Evolutionary conservation across 1,284 basidiomycete species (phyloP).

Genomic region (Trametes sp.): DNA sequence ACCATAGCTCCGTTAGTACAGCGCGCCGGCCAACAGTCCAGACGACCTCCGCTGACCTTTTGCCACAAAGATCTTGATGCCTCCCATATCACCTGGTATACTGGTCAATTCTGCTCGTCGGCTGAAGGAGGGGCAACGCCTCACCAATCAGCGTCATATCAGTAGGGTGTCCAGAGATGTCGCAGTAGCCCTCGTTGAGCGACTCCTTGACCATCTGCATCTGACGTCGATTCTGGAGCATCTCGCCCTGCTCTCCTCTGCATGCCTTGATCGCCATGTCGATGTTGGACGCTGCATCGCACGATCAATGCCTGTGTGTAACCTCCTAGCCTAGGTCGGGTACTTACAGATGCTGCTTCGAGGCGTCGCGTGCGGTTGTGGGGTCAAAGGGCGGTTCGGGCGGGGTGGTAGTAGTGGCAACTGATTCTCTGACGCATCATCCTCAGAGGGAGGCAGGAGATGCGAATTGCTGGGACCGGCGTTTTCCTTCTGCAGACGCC

Average conservation of each 20-base stretch:
- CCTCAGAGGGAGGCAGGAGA: slow-evolving; percentile 21
- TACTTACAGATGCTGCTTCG: slow-evolving; percentile 65
- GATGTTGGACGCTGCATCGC: slow-evolving; percentile 65
- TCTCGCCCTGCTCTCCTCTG: slow-evolving; percentile 68
- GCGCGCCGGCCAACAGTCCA: background rate
- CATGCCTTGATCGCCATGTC: slow-evolving; percentile 83
- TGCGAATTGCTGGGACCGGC: slow-evolving; percentile 10
- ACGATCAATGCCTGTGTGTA: background rate
- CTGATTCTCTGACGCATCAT: slow-evolving; percentile 40
- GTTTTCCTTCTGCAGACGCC: slow-evolving; percentile 7
- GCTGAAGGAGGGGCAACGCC: background rate
- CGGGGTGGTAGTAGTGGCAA: slow-evolving; percentile 30
- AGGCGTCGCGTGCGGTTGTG: slow-evolving; percentile 55
- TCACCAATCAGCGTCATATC: slow-evolving; percentile 70
- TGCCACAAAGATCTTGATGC: slow-evolving; percentile 73
- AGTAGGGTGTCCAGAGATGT: slow-evolving; percentile 72
- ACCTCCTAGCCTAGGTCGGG: background rate
- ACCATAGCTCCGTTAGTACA: slow-evolving; percentile 11
- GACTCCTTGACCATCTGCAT: slow-evolving; percentile 82
- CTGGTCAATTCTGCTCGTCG: background rate
- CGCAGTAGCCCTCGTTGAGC: slow-evolving; percentile 83
- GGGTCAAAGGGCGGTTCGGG: slow-evolving; percentile 22
- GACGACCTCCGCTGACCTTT: slow-evolving; percentile 58
- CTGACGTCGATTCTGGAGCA: slow-evolving; percentile 68
- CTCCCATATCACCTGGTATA: slow-evolving; percentile 63